Evolutionary conservation across 192 early-diverging fungal species (phyloP).

Genomic region (Backusella liffmaniae): DNA sequence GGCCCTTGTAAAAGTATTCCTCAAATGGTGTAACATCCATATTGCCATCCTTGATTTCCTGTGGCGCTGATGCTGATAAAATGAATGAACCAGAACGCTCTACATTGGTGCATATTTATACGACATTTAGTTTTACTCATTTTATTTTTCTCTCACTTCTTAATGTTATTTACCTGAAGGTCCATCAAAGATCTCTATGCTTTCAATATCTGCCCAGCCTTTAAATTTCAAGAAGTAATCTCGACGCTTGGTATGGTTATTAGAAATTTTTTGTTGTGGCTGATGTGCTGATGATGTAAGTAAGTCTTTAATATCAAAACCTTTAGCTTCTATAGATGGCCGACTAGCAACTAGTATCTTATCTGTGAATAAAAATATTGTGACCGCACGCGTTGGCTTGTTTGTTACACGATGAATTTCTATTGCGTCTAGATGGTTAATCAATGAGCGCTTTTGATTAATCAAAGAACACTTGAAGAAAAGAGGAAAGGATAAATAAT

Average conservation of each 20-base stretch:
- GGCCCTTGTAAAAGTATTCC: slow-evolving; percentile 31
- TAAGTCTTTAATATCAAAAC: slow-evolving; percentile 25
- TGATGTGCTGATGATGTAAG: background rate
- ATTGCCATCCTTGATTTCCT: background rate
- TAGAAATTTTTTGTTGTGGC: background rate
- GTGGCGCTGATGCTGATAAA: slow-evolving; percentile 13
- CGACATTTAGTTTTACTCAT: background rate
- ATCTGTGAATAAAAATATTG: slow-evolving; percentile 38
- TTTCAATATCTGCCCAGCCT: slow-evolving; percentile 38
- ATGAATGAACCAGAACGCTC: slow-evolving; percentile 21
- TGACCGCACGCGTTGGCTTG: slow-evolving; percentile 28
- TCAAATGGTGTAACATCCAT: slow-evolving; percentile 22
- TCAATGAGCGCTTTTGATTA: slow-evolving; percentile 29
- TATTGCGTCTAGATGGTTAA: slow-evolving; percentile 29
- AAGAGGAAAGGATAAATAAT: background rate
- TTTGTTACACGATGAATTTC: slow-evolving; percentile 31
- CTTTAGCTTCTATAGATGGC: slow-evolving; percentile 21
- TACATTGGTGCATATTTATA: background rate
- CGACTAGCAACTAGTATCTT: slow-evolving; percentile 36
- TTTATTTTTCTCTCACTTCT: background rate
- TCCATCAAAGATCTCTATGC: slow-evolving; percentile 34
- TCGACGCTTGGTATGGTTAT: background rate
- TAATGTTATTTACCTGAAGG: background rate
- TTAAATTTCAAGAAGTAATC: slow-evolving; percentile 27
- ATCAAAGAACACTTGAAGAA: slow-evolving; percentile 31